Conservation (phyloP, 2,329 filamentous ascomycete genomes). For the Penicillium fuscoglaucum region DNA sequence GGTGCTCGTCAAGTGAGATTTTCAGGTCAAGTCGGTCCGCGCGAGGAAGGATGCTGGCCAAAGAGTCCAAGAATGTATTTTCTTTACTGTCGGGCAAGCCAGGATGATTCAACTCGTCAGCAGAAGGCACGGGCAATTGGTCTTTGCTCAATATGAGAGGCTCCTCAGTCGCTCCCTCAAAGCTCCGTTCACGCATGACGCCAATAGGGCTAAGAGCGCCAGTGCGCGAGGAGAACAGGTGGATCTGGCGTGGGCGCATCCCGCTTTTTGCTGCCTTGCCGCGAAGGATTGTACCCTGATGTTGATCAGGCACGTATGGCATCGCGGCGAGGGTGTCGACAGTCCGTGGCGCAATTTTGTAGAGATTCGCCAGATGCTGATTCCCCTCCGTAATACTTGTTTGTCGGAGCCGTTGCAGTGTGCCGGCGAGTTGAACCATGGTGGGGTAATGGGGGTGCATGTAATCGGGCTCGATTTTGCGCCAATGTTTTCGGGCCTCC, state of each 20-base stretch:
- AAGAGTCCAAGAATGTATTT: not conserved
- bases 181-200: not conserved
- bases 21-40: constrained; percentile 14
- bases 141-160: not conserved
- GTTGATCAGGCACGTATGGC: constrained; percentile 43
- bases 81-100: not conserved
- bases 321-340: constrained; percentile 39
- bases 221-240: constrained; percentile 1
- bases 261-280: constrained; percentile 22
- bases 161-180: not conserved
- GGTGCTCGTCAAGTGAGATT: not conserved
- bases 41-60: constrained; percentile 6
- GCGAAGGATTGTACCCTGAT: constrained; percentile 45
- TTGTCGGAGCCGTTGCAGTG: constrained; percentile 39
- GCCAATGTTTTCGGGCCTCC: constrained; percentile 36
- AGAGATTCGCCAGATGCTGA: constrained; percentile 30
- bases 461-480: constrained; percentile 40
- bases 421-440: constrained; percentile 46
- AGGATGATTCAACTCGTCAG: not conserved
- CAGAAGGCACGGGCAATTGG: not conserved
- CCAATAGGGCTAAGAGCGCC: constrained; percentile 12
- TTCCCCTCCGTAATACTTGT: constrained; percentile 38
- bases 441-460: constrained; percentile 48
- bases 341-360: constrained; percentile 38
- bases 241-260: not conserved